Evolutionary conservation across 768 basidiomycete species (phyloP).

Genomic region (Hygrophorus pudorinus): DNA sequence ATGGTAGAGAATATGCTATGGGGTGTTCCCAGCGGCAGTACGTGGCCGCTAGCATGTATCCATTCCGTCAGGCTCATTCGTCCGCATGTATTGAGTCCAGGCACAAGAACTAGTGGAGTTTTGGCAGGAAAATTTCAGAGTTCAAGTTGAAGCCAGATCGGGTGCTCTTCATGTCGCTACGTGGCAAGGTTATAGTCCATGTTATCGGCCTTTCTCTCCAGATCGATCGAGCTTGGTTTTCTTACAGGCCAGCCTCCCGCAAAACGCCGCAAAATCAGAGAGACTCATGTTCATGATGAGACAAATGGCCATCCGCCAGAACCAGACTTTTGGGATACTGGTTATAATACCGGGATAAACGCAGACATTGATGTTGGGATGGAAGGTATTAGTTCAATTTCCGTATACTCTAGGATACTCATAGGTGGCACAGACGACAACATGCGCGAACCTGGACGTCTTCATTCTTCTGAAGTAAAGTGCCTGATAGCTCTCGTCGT

Average conservation of each 20-base stretch:
- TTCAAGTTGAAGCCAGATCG: constrained; percentile 57
- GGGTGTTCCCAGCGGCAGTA: constrained; percentile 56
- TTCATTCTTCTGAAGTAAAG: constrained; percentile 53
- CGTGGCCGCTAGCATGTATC: constrained; percentile 13
- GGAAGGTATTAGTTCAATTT: constrained; percentile 6
- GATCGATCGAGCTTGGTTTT: neutral
- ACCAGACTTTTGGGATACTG: constrained; percentile 11
- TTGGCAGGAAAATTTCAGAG: constrained; percentile 64
- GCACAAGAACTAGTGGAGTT: constrained; percentile 61
- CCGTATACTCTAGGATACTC: neutral
- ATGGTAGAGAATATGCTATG: constrained; percentile 57
- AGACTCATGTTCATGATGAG: constrained; percentile 2
- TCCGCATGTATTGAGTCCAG: constrained; percentile 35
- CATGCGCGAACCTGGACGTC: constrained; percentile 9
- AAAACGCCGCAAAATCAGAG: constrained; percentile 38
- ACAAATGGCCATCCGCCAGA: constrained; percentile 8
- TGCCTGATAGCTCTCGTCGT: neutral
- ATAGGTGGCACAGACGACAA: neutral
- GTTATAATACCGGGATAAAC: constrained; percentile 5
- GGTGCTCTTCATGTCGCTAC: constrained; percentile 31
- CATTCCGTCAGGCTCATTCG: neutral
- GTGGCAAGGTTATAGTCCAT: constrained; percentile 15
- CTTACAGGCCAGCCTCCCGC: constrained; percentile 29
- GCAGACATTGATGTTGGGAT: constrained; percentile 13
- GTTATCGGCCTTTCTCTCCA: neutral